Conservation (phyloP, 352 stramenopile species). For the Hyaloperonospora arabidopsidis region DNA sequence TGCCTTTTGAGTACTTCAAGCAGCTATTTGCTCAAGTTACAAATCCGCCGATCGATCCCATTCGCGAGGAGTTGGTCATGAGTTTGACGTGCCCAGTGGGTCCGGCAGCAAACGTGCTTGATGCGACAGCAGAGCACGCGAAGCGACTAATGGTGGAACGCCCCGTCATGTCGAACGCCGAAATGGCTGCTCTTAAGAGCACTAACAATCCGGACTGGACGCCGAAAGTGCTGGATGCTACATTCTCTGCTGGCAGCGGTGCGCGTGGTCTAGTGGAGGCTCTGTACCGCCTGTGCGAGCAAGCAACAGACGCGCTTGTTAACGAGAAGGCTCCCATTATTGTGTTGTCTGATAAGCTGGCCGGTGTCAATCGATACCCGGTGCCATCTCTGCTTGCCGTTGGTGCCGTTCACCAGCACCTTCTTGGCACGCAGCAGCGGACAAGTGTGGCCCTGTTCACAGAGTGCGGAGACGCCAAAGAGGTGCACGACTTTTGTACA, state of each 20-base stretch:
- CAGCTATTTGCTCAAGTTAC: slow-evolving; percentile 94
- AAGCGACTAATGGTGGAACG: slow-evolving; percentile 90
- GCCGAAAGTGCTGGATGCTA: slow-evolving; percentile 52
- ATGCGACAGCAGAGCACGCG: slow-evolving; percentile 64
- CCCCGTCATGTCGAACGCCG: slow-evolving; percentile 87
- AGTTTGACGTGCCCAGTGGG: slow-evolving; percentile 93
- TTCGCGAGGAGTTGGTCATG: slow-evolving; percentile 96
- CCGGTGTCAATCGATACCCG: slow-evolving; percentile 80
- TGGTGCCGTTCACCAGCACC: slow-evolving; percentile 93
- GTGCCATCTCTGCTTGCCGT: slow-evolving; percentile 92
- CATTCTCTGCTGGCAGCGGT: slow-evolving; percentile 50
- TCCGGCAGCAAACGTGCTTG: slow-evolving; percentile 90
- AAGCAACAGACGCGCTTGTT: slow-evolving; percentile 88
- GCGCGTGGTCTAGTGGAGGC: slow-evolving; percentile 68
- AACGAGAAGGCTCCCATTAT: slow-evolving; percentile 67
- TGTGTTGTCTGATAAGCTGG: slow-evolving; percentile 89
- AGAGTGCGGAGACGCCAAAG: slow-evolving; percentile 91
- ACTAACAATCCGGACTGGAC: slow-evolving; percentile 53
- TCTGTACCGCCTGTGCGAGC: slow-evolving; percentile 89
- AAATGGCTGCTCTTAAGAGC: slow-evolving; percentile 90
- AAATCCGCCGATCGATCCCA: slow-evolving; percentile 96
- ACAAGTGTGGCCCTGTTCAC: slow-evolving; percentile 87
- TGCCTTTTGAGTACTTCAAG: slow-evolving; percentile 97
- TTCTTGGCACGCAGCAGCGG: slow-evolving; percentile 89
- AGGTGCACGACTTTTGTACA: slow-evolving; percentile 94